A percentile compares a stretch with the other conserved stretches of the same genome.
These are phyloP conservation scores for Bruguiera parviflora DNA, from an alignment of 345 rosid species.

Conservation along the genomic window DNA sequence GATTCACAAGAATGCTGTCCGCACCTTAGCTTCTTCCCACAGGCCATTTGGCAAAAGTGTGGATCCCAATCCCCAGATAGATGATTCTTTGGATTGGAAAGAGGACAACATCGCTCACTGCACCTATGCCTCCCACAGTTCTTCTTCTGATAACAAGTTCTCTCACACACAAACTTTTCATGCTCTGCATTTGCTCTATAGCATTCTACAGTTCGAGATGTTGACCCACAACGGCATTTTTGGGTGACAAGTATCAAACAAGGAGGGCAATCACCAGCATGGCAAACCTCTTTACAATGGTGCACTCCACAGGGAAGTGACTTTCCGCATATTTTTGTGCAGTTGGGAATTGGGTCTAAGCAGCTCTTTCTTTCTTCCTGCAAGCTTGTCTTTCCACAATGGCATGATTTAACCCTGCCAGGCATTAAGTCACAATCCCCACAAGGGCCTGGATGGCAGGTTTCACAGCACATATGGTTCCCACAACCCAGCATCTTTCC, in stretches of 20 bases:
- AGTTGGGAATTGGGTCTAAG: constrained; percentile 81
- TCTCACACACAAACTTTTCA: constrained; percentile 65
- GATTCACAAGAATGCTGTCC: constrained; percentile 89
- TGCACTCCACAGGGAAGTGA: constrained; percentile 70
- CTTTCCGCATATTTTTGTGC: constrained; percentile 60
- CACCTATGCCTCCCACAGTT: constrained; percentile 92
- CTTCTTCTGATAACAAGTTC: constrained; percentile 82
- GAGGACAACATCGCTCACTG: constrained; percentile 92
- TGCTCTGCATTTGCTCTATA: constrained; percentile 45
- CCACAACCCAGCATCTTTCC: constrained; percentile 63
- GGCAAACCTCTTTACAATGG: constrained; percentile 66
- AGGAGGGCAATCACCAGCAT: constrained; percentile 79
- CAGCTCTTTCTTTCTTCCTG: constrained; percentile 70
- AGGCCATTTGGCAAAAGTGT: constrained; percentile 78
- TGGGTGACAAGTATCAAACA: constrained; percentile 64
- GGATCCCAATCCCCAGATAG: constrained; percentile 68
- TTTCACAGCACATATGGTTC: constrained; percentile 59
- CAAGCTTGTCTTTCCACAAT: constrained; percentile 75
- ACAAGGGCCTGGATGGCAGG: constrained; percentile 87
- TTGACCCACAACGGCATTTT: constrained; percentile 76
- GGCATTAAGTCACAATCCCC: constrained; percentile 73
- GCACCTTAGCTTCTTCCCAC: constrained; percentile 90
- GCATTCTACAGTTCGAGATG: constrained; percentile 71
- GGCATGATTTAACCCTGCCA: constrained; percentile 59
- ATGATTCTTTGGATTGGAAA: constrained; percentile 43